A percentile compares a stretch with the other conserved stretches of the same genome.
phyloP scores from a whole-genome alignment of 805 yeast genomes.

The Helenozyma baotianmanensis region DNA sequence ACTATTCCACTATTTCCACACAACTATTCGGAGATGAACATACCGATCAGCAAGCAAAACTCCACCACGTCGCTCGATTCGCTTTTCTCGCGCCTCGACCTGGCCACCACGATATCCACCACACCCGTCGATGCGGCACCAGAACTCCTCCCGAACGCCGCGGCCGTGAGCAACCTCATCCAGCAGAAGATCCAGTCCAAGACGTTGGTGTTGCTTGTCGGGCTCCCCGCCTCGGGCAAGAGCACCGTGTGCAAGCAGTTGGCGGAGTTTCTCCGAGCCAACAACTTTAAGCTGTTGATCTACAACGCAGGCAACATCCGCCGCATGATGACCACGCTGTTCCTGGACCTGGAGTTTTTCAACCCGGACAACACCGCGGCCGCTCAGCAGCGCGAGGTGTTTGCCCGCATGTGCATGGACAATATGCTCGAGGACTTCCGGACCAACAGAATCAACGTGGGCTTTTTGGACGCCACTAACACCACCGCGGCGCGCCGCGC shows the following conservation, averaged over 20 bases:
- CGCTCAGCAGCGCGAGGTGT: constrained; percentile 29
- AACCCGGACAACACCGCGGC: constrained; percentile 31
- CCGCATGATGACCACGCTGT: constrained; percentile 25
- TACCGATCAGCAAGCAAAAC: constrained; percentile 9
- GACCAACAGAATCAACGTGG: constrained; percentile 25
- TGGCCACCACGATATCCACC: constrained; percentile 13
- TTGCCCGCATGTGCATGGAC: constrained; percentile 31
- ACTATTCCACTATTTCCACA: too few species aligned
- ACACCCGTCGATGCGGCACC: constrained; percentile 16
- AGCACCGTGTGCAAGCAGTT: constrained; percentile 35
- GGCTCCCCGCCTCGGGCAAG: constrained; percentile 41
- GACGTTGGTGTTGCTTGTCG: constrained; percentile 31
- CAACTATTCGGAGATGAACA: too few species aligned
- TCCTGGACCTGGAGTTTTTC: constrained; percentile 34
- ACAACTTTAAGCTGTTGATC: constrained; percentile 9
- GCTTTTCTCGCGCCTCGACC: constrained; percentile 18
- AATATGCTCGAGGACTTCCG: constrained; percentile 28
- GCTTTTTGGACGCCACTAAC: constrained; percentile 42
- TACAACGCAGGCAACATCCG: constrained; percentile 54
- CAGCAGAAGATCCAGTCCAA: constrained; percentile 12
- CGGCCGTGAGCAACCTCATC: constrained; percentile 12
- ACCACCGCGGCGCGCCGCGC: constrained; percentile 32
- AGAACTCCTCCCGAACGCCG: constrained; percentile 5
- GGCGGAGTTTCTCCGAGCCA: constrained; percentile 12
- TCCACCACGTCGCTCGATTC: constrained; percentile 27